Evolutionary conservation across 1,284 basidiomycete species (phyloP).

Genomic region (Ganoderma meredithae): DNA sequence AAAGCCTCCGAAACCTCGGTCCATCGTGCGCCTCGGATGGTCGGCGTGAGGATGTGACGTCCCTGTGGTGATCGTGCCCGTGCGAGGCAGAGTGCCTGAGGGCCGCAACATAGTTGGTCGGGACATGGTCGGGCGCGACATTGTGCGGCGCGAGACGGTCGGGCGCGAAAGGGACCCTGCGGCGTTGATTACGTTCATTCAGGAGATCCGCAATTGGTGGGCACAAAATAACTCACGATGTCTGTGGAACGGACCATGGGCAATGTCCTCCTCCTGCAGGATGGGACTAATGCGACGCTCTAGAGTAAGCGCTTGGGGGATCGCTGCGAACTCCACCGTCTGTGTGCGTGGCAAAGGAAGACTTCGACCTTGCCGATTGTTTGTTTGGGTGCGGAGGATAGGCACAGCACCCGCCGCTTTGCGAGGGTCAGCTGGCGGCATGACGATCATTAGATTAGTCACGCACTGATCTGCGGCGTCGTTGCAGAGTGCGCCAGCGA

Average conservation of each 20-base stretch:
- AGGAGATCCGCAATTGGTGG: constrained; percentile 2
- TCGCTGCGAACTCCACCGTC: constrained; percentile 65
- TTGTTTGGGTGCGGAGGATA: constrained; percentile 30
- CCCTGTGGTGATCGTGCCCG: constrained; percentile 27
- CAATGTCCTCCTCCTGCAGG: constrained; percentile 19
- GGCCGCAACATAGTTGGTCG: constrained; percentile 24
- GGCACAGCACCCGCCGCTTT: constrained; percentile 21
- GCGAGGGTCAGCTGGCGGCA: constrained; percentile 6
- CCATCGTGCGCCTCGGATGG: constrained; percentile 43
- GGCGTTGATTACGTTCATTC: constrained; percentile 5
- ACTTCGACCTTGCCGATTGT: constrained; percentile 26
- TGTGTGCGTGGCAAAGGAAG: constrained; percentile 49
- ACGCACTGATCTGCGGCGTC: constrained; percentile 25
- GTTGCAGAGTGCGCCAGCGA: constrained; percentile 21
- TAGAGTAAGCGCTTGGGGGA: constrained; percentile 30
- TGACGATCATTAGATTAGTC: constrained; percentile 15
- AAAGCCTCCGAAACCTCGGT: constrained; percentile 84
- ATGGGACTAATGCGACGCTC: constrained; percentile 30
- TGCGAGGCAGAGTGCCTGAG: constrained; percentile 25
- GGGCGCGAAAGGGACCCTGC: constrained; percentile 34
- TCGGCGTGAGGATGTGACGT: constrained; percentile 25
- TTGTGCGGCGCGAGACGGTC: constrained; percentile 27
- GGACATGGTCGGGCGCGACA: constrained; percentile 29
- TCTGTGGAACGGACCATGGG: constrained; percentile 9
- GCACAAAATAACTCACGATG: constrained; percentile 19